Evolutionary conservation across 163 green algal genomes (phyloP).

Genomic region (Scenedesmus sp.): DNA sequence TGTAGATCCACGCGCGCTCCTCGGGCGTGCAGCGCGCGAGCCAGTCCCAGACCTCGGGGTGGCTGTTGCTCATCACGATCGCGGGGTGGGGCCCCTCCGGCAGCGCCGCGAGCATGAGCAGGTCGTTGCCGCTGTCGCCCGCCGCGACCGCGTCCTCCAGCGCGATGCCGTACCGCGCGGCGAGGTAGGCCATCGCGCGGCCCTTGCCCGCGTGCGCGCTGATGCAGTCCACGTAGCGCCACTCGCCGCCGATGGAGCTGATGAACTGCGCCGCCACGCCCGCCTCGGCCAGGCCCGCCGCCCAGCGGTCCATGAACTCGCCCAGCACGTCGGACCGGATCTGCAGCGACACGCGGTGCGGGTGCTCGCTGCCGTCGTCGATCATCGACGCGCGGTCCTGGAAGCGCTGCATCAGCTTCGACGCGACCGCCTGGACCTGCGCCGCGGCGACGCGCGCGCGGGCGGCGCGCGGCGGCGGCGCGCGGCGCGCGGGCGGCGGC

Average conservation of each 20-base stretch:
- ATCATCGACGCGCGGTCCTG: constrained; percentile 30
- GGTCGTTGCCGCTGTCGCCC: constrained; percentile 90
- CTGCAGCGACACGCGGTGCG: constrained; percentile 76
- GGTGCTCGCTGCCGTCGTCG: constrained; percentile 84
- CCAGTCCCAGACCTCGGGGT: constrained; percentile 20
- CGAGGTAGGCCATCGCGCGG: constrained; percentile 61
- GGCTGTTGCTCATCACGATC: constrained; percentile 40
- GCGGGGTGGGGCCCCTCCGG: constrained; percentile 13
- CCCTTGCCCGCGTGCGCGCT: constrained; percentile 79
- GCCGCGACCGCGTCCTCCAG: constrained; percentile 89
- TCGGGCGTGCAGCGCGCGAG: not conserved
- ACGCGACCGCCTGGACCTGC: not conserved
- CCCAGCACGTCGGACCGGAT: constrained; percentile 23
- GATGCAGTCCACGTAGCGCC: constrained; percentile 91
- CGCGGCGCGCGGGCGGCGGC: no score
- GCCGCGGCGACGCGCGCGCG: no score
- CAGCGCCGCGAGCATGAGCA: constrained; percentile 83
- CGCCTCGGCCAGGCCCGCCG: constrained; percentile 10
- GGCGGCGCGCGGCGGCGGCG: no score
- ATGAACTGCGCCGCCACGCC: constrained; percentile 75
- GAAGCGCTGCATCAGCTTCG: constrained; percentile 7
- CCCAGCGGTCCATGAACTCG: not conserved
- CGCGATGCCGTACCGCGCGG: not conserved
- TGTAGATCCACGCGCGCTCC: constrained; percentile 33
- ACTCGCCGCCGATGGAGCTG: constrained; percentile 76